These are phyloP conservation scores for Vigna unguiculata DNA, from an alignment of 306 rosid species.

Conservation along the genomic window DNA sequence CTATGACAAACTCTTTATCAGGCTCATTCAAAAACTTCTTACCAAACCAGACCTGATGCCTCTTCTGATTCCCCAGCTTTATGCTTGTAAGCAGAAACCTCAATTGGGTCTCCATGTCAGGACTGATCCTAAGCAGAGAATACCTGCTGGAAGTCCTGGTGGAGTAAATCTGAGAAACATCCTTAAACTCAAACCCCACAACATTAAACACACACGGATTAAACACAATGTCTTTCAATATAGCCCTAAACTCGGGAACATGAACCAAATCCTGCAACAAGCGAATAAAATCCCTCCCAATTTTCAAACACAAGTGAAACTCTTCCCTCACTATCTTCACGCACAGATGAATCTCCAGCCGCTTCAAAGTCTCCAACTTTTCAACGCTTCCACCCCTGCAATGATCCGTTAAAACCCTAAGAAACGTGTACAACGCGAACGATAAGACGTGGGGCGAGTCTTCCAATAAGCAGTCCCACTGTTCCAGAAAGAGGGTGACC, in stretches of 20 bases:
- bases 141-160: slow-evolving; percentile 65
- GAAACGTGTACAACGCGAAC: slow-evolving; percentile 66
- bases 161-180: slow-evolving; percentile 67
- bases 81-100: slow-evolving; percentile 77
- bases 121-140: slow-evolving; percentile 69
- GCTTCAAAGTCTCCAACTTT: slow-evolving; percentile 62
- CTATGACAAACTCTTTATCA: slow-evolving; percentile 64
- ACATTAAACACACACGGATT: slow-evolving; percentile 56
- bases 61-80: slow-evolving; percentile 72
- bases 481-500: slow-evolving; percentile 53
- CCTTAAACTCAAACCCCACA: slow-evolving; percentile 48
- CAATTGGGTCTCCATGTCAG: slow-evolving; percentile 76
- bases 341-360: slow-evolving; percentile 71
- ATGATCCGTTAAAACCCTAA: slow-evolving; percentile 77
- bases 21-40: slow-evolving; percentile 63
- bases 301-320: slow-evolving; percentile 68
- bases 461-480: slow-evolving; percentile 62
- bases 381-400: slow-evolving; percentile 39
- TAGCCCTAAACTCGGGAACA: slow-evolving; percentile 64
- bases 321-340: slow-evolving; percentile 67
- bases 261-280: slow-evolving; percentile 74
- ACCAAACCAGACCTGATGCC: slow-evolving; percentile 78
- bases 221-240: slow-evolving; percentile 67
- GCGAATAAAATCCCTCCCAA: slow-evolving; percentile 85
- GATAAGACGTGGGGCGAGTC: slow-evolving; percentile 62